A percentile compares a stretch with the other conserved stretches of the same genome.
phyloP scores from a whole-genome alignment of 306 rosid genomes.

The Rosa multiflora region DNA sequence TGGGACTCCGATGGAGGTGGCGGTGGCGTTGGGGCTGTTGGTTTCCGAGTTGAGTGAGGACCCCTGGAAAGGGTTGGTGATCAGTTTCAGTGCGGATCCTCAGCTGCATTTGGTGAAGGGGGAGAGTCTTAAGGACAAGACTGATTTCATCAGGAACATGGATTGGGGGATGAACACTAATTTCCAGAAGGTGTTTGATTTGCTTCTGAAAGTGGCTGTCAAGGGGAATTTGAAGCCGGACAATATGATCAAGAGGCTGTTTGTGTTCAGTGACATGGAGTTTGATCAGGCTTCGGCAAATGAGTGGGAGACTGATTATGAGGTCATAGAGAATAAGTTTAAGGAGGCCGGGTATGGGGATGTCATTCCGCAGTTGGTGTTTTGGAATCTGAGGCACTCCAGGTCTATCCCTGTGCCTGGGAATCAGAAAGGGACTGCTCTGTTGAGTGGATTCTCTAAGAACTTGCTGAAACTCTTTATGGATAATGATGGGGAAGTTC shows the following conservation, averaged over 20 bases:
- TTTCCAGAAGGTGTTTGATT: slow-evolving; percentile 66
- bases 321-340: slow-evolving; percentile 50
- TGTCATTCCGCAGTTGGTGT: slow-evolving; percentile 60
- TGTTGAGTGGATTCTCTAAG: slow-evolving; percentile 70
- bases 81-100: slow-evolving; percentile 46
- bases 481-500: slow-evolving; percentile 39
- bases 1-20: slow-evolving; percentile 58
- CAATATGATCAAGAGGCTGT: slow-evolving; percentile 62
- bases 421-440: slow-evolving; percentile 54
- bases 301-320: slow-evolving; percentile 67
- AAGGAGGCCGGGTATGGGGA: slow-evolving; percentile 43
- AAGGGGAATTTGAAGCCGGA: slow-evolving; percentile 48
- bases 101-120: slow-evolving; percentile 52
- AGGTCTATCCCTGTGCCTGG: slow-evolving; percentile 48
- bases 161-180: slow-evolving; percentile 40
- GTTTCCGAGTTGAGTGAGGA: slow-evolving; percentile 62
- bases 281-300: slow-evolving; percentile 45
- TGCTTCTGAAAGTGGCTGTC: slow-evolving; percentile 47
- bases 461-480: slow-evolving; percentile 54
- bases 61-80: slow-evolving; percentile 60
- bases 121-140: slow-evolving; percentile 33
- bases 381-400: slow-evolving; percentile 66
- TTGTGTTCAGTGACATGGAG: slow-evolving; percentile 78
- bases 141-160: slow-evolving; percentile 34
- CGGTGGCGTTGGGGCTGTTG: slow-evolving; percentile 56